These are phyloP conservation scores for Tylopilus subfusipes DNA, from an alignment of 768 basidiomycete species.

Conservation along the genomic window DNA sequence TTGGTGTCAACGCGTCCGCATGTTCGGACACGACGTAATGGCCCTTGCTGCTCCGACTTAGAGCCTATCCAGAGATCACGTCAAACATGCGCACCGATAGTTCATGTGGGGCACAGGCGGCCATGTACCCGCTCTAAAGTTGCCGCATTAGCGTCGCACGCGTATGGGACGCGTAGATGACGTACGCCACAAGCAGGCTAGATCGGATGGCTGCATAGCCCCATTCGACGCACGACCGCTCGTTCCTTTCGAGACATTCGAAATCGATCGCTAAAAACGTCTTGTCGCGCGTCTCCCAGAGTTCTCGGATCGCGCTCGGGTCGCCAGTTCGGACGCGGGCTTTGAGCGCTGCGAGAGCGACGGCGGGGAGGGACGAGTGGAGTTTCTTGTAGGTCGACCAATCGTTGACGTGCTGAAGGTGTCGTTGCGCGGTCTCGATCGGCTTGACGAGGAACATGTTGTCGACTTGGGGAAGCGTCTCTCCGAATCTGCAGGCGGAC, in stretches of 20 bases:
- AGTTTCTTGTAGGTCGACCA: slow-evolving; percentile 66
- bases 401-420: slow-evolving; percentile 67
- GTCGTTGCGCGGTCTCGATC: slow-evolving; percentile 66
- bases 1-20: slow-evolving; percentile 58
- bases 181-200: slow-evolving; percentile 66
- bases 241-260: slow-evolving; percentile 71
- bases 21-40: slow-evolving; percentile 75
- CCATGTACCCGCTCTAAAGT: slow-evolving; percentile 61
- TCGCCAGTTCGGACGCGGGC: slow-evolving; percentile 64
- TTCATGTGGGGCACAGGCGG: slow-evolving; percentile 73
- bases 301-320: slow-evolving; percentile 54
- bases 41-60: slow-evolving; percentile 43
- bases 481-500: slow-evolving; percentile 52
- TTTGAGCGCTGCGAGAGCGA: slow-evolving; percentile 61
- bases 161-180: slow-evolving; percentile 9
- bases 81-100: slow-evolving; percentile 54
- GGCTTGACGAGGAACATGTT: slow-evolving; percentile 68
- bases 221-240: slow-evolving; percentile 69
- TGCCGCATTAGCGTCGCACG: slow-evolving; percentile 1
- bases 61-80: neutral
- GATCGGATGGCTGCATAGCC: slow-evolving; percentile 80
- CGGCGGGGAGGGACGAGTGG: slow-evolving; percentile 67
- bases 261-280: slow-evolving; percentile 75
- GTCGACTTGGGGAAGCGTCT: slow-evolving; percentile 66
- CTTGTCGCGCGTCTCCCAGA: slow-evolving; percentile 70